Evolutionary conservation across 78 protist species (phyloP).

Genomic region (Cavenderia fasciculata): DNA sequence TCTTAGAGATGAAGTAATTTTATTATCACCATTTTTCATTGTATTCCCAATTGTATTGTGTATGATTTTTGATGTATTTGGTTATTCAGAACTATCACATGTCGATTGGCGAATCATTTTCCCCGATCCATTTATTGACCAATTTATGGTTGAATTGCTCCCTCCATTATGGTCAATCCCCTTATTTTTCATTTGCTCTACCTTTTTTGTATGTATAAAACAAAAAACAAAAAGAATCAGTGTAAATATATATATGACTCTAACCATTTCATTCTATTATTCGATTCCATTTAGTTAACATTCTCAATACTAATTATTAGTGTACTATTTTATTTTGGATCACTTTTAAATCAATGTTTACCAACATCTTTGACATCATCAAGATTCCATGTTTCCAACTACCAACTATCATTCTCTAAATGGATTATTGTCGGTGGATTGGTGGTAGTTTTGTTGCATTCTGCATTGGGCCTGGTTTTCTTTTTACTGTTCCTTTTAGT

Average conservation of each 20-base stretch:
- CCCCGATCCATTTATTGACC: conserved; percentile 57
- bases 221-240: not conserved
- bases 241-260: not conserved
- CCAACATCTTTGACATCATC: not conserved
- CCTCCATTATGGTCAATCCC: conserved; percentile 74
- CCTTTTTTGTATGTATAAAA: conserved; percentile 26
- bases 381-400: conserved; percentile 16
- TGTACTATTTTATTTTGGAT: conserved; percentile 41
- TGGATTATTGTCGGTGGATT: conserved; percentile 28
- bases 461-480: conserved; percentile 35
- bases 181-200: conserved; percentile 34
- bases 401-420: conserved; percentile 53
- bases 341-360: not conserved
- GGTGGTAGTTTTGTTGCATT: conserved; percentile 25
- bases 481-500: conserved; percentile 38
- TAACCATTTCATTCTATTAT: not conserved
- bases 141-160: conserved; percentile 37
- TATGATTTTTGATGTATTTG: conserved; percentile 16
- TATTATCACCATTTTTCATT: conserved; percentile 26
- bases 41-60: conserved; percentile 7
- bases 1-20: conserved; percentile 8
- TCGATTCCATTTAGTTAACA: not conserved
- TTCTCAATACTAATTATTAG: conserved; percentile 27
- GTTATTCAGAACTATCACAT: conserved; percentile 4
- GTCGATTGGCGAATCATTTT: not conserved